Evolutionary conservation across 148 eudicot genomes (phyloP), one percentile per base, ranked within the genome.

Genomic region (Heliamphora exappendiculata): DNA sequence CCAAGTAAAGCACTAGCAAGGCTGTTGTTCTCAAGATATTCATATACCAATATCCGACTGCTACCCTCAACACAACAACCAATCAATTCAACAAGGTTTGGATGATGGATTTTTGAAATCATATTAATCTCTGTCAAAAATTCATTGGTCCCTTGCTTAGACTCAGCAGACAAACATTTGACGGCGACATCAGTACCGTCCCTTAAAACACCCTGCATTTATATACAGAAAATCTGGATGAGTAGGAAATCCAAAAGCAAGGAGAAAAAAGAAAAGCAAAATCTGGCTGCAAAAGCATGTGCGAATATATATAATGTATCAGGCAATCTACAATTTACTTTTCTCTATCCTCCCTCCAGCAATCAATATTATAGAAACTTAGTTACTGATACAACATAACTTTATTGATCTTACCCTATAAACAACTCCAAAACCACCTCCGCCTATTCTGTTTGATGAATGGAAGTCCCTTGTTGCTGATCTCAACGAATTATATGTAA

Each of bases 371-470:
- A 33, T 13, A 50, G 36, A 33, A 10, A 31, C 28, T 28, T 9
- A 66, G 50, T 20, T 9, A 24, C n/a, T 11, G 24, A 22, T 3
- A 37, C 29, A 53, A 10, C 3, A 42, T 49, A 74, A 54, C 36
- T 14, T 24, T 29, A 47, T 42, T 45, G 39, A 66, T 55, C 77
- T 74, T 68, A 87, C 90, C 87, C 65, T 81, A 57, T 81, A 74
- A 36, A 87, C 90, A 65, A 85, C 82, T 51, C 90, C 88, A 76
- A 75, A 87, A 68, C 90, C 90, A 59, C 90, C 90, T 75, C 85
- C 26, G 11, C 90, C 90, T 12, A 87, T 84, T 74, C 34, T 85
- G 81, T 85, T 87, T 9, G 85, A 79, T 42, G 84, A 82, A 75
- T 87, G 85, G 77, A 87, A 87, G 63, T 76, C 72, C 26, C 81